Evolutionary conservation across 2,329 filamentous ascomycete species (phyloP).

Genomic region (Capronia americana): DNA sequence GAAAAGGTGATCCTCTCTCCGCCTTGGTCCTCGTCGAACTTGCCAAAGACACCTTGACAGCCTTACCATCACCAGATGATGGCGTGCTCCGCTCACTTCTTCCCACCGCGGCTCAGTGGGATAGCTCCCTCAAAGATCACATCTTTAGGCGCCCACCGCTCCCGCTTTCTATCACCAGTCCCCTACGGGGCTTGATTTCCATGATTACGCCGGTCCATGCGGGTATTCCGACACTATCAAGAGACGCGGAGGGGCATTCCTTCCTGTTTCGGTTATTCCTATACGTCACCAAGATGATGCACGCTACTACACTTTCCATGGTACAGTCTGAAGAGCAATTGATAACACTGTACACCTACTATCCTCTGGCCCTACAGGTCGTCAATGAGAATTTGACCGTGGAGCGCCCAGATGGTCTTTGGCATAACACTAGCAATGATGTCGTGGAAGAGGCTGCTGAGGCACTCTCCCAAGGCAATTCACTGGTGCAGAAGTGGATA

Average conservation of each 20-base stretch:
- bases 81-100: conserved; percentile 46
- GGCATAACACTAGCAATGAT: conserved; percentile 55
- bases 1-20: conserved; percentile 33
- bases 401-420: conserved; percentile 61
- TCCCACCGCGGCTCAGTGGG: conserved; percentile 71
- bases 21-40: conserved; percentile 55
- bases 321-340: conserved; percentile 42
- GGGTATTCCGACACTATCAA: conserved; percentile 37
- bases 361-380: conserved; percentile 62
- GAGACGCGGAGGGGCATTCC: conserved; percentile 73
- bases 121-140: conserved; percentile 64
- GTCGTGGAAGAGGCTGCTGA: conserved; percentile 60
- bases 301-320: conserved; percentile 47
- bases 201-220: conserved; percentile 57
- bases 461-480: conserved; percentile 59
- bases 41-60: conserved; percentile 56
- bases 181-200: conserved; percentile 72
- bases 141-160: conserved; percentile 56
- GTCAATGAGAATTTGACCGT: conserved; percentile 67
- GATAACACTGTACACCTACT: conserved; percentile 55
- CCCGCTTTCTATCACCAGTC: conserved; percentile 75
- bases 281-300: conserved; percentile 69
- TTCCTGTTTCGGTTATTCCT: conserved; percentile 76
- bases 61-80: conserved; percentile 24
- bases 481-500: conserved; percentile 55